Evolutionary conservation across 2,329 filamentous ascomycete genomes (phyloP).

Genomic region (Neonectria magnoliae): DNA sequence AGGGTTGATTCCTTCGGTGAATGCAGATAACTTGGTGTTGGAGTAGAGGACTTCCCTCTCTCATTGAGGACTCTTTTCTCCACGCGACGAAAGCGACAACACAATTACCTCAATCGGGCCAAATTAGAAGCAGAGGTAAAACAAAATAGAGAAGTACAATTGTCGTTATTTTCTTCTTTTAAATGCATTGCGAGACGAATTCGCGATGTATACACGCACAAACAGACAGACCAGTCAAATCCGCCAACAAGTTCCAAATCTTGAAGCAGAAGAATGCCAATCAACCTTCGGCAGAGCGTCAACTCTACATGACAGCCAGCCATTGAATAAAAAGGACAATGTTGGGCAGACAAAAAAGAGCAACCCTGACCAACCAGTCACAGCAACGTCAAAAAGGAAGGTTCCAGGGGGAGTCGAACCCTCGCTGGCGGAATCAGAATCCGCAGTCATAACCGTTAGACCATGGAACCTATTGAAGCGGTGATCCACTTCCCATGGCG

Average conservation of each 20-base stretch:
- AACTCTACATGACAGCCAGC: background rate
- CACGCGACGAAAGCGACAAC: background rate
- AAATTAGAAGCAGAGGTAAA: background rate
- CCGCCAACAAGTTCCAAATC: background rate
- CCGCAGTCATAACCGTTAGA: constrained; percentile 42
- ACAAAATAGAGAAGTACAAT: background rate
- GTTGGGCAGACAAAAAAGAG: background rate
- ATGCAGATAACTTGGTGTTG: too few species aligned
- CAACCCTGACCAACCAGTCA: background rate
- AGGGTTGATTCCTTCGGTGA: background rate
- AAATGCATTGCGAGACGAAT: background rate
- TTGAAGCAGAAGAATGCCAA: background rate
- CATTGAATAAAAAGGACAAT: background rate
- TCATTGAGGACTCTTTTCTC: too few species aligned
- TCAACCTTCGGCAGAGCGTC: background rate
- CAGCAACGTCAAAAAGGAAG: constrained; percentile 20
- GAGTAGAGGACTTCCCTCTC: too few species aligned
- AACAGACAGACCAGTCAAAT: background rate
- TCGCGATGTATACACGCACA: background rate
- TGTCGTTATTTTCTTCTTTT: too few species aligned
- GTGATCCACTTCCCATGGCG: constrained; percentile 16
- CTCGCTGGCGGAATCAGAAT: constrained; percentile 44
- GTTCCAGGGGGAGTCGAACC: constrained; percentile 42
- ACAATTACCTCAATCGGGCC: background rate
- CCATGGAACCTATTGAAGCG: constrained; percentile 27